phyloP scores from a whole-genome alignment of 202 grass and related monocot genomes.

The Setaria italica region DNA sequence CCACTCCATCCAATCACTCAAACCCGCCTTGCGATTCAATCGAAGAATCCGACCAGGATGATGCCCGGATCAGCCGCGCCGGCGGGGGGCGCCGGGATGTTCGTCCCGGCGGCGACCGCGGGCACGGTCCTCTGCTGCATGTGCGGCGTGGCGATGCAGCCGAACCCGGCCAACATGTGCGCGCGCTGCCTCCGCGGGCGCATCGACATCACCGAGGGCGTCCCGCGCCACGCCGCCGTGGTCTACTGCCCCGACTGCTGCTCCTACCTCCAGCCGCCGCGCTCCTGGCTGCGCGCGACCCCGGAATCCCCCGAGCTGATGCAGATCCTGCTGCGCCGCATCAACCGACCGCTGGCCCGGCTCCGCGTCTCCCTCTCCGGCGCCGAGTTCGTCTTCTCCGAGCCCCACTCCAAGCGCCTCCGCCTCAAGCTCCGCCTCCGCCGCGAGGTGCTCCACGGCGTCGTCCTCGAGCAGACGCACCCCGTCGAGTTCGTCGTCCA shows the following conservation, averaged over 20 bases:
- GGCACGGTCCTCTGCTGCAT: slow-evolving; percentile 95
- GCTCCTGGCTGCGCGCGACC: slow-evolving; percentile 70
- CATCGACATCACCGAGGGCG: slow-evolving; percentile 89
- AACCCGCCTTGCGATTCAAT: neutral
- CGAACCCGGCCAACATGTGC: slow-evolving; percentile 96
- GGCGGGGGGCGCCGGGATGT: slow-evolving; percentile 75
- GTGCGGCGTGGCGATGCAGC: slow-evolving; percentile 82
- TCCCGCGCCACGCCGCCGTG: slow-evolving; percentile 78
- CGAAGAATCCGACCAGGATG: slow-evolving; percentile 22
- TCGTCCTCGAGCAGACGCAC: slow-evolving; percentile 85
- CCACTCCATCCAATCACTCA: neutral
- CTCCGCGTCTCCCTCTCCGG: slow-evolving; percentile 74
- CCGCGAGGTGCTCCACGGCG: slow-evolving; percentile 74
- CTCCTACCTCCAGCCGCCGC: slow-evolving; percentile 87
- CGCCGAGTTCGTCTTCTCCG: slow-evolving; percentile 93
- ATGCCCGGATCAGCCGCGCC: slow-evolving; percentile 57
- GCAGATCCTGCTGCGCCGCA: slow-evolving; percentile 81
- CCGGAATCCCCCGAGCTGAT: slow-evolving; percentile 84
- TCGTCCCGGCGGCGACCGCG: slow-evolving; percentile 78
- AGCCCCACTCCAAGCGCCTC: slow-evolving; percentile 97
- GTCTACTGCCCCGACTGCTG: slow-evolving; percentile 88
- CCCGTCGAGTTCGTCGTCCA: slow-evolving; percentile 83
- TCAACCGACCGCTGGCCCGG: slow-evolving; percentile 67
- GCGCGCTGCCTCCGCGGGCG: slow-evolving; percentile 74
- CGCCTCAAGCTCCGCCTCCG: slow-evolving; percentile 86